Percentiles rank a stretch among this genome's conserved stretches.
phyloP scores from a whole-genome alignment of 768 basidiomycete genomes.

The Leccinum olivaceopallidum region DNA sequence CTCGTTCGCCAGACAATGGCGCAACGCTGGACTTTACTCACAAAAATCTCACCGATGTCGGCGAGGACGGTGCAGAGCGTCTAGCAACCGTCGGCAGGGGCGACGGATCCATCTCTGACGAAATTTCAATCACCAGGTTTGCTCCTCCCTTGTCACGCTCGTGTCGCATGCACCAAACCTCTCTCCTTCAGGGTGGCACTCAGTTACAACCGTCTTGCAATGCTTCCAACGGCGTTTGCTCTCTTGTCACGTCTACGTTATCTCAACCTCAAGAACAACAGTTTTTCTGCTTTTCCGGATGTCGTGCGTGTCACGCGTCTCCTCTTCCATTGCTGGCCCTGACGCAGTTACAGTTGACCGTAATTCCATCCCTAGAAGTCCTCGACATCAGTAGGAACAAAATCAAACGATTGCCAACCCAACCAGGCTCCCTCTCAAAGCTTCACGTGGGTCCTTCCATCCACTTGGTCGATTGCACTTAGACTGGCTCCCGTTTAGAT shows the following conservation, averaged over 20 bases:
- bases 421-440: conserved; percentile 75
- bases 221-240: conserved; percentile 73
- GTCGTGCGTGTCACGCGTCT: conserved; percentile 58
- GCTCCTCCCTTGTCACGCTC: conserved; percentile 20
- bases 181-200: conserved; percentile 68
- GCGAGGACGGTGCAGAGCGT: conserved; percentile 70
- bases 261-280: conserved; percentile 85
- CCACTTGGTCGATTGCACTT: not conserved
- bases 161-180: conserved; percentile 1
- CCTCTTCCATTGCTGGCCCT: conserved; percentile 9
- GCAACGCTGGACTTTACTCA: conserved; percentile 85
- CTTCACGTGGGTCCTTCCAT: conserved; percentile 56
- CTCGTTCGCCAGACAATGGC: conserved; percentile 71
- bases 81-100: conserved; percentile 62
- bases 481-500: conserved; percentile 49
- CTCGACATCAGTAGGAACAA: conserved; percentile 94
- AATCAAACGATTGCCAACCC: conserved; percentile 73
- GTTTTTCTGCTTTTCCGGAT: conserved; percentile 78
- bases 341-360: conserved; percentile 59
- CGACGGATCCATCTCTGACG: conserved; percentile 42
- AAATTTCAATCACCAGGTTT: conserved; percentile 62
- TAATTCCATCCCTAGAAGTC: conserved; percentile 87
- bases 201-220: conserved; percentile 78
- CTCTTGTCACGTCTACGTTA: conserved; percentile 76
- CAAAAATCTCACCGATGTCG: conserved; percentile 74